Evolutionary conservation across 2,329 filamentous ascomycete genomes (phyloP), one percentile per base, ranked within the genome.

Genomic region (Penicillium sp.): DNA sequence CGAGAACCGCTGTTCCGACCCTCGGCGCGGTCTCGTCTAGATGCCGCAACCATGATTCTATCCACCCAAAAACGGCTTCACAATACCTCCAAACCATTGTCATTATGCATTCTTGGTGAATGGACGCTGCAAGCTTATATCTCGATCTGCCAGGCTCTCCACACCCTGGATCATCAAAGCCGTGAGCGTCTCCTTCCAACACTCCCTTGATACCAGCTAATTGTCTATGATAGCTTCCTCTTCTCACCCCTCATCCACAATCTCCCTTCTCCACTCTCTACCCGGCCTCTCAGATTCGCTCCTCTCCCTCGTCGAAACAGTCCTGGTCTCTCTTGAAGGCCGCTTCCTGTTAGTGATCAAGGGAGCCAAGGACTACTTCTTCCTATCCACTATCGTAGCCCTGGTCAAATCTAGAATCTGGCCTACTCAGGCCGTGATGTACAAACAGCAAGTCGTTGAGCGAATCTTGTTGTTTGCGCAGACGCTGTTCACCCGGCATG

Each of bases 361-460:
- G 55, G 75, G 75, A 2, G 75, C 75, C 2, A 78, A 77, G 46
- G 74, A 77, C 42, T 78, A 76, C 60, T 77, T 76, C 58, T 77
- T 77, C 60, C 68, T 77, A 57, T 76, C 73, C 1, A 76, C 75
- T 1, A 71, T 77, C 30, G 59, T 73, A 7, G 71, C 74, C 6
- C 53, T 77, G 4, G 75, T 74, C 35, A 77, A 76, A 56, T 59
- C 71, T 25, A 73, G 69, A 52, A 56, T 77, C 10, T 76, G 73
- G 73, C 74, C 75, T 0, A 58, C 61, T 0, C 75, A 77, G 54
- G 71, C 71, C 16, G 65, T 64, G 4, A 61, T 73, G 22, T 74
- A 72, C 52, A 78, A 76, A 52, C 73, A 76, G 52, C 70, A 75
- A 35, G 74, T 73, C 0, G 70, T 77, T 11, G 72, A 78, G 38